Evolutionary conservation across 163 green algal species (phyloP).

Genomic region (Volvox carteri): DNA sequence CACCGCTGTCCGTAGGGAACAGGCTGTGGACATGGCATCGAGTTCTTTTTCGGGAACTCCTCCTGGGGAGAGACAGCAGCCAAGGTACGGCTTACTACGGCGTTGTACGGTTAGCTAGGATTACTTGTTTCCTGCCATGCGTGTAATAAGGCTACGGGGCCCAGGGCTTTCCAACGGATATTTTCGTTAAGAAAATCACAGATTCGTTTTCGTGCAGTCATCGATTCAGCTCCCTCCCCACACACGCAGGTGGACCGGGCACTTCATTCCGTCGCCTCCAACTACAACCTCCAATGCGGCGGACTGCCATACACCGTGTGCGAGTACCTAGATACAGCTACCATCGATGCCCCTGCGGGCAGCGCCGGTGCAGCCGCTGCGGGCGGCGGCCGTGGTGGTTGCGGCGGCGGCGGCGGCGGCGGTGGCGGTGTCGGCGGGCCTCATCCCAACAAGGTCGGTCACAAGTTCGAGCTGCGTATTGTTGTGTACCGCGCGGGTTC

Average conservation of each 20-base stretch:
- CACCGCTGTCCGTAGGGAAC: slow-evolving; percentile 43
- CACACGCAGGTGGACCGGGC: slow-evolving; percentile 48
- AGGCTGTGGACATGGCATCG: slow-evolving; percentile 62
- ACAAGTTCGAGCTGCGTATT: slow-evolving; percentile 65
- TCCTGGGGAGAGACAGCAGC: neutral
- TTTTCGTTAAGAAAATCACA: no score
- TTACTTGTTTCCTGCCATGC: no score
- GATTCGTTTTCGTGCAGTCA: no score
- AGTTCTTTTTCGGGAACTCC: slow-evolving; percentile 60
- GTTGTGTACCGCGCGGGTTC: slow-evolving; percentile 59
- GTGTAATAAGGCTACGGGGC: no score
- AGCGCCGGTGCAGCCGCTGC: neutral
- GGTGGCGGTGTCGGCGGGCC: neutral
- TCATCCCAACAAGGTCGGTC: slow-evolving; percentile 34
- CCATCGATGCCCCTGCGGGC: neutral
- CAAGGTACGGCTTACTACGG: slow-evolving; percentile 55
- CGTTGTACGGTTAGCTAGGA: no score
- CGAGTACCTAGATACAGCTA: slow-evolving; percentile 59
- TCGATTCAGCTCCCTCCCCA: no score
- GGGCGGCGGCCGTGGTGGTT: neutral
- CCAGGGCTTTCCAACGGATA: no score
- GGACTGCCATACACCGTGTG: slow-evolving; percentile 62
- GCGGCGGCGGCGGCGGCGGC: neutral
- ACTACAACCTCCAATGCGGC: slow-evolving; percentile 60
- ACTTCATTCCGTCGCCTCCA: slow-evolving; percentile 35